These are phyloP conservation scores for Lasiodiplodia sp. DNA, from an alignment of 2,329 filamentous ascomycete genomes.

Conservation along the genomic window DNA sequence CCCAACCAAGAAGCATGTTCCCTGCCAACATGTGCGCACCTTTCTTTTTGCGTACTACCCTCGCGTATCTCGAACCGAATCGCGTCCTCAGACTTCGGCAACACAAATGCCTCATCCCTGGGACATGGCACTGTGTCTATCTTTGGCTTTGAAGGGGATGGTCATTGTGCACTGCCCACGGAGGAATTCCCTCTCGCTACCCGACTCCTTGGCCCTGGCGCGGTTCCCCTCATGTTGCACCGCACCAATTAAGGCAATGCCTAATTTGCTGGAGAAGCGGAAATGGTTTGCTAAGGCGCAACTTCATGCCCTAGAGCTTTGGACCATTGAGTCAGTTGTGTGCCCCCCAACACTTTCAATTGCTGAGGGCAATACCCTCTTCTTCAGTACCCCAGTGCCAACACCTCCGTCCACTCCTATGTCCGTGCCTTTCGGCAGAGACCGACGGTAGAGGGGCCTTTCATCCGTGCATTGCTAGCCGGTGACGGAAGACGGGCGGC, in stretches of 20 bases:
- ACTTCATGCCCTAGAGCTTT: not conserved
- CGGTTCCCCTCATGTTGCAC: not conserved
- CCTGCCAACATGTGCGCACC: not conserved
- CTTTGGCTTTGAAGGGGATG: not conserved
- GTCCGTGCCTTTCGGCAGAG: not conserved
- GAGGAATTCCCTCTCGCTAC: not conserved
- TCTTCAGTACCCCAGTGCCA: not conserved
- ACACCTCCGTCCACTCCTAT: not conserved
- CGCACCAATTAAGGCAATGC: not conserved
- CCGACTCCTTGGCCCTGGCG: constrained; percentile 1
- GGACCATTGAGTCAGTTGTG: not conserved
- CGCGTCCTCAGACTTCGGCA: not conserved
- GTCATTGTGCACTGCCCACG: not conserved
- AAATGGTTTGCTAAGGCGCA: not conserved
- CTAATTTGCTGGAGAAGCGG: not conserved
- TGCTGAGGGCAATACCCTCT: not conserved
- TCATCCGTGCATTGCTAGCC: not conserved
- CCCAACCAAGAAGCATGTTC: not conserved
- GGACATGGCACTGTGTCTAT: not conserved
- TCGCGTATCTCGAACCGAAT: not conserved
- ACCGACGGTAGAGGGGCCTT: not conserved
- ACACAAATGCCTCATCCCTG: constrained; percentile 1
- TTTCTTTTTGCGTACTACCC: not conserved
- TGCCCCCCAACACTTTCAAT: not conserved
- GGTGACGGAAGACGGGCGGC: not conserved